Conservation (phyloP, 352 stramenopile species). For the Phytophthora aleatoria region DNA sequence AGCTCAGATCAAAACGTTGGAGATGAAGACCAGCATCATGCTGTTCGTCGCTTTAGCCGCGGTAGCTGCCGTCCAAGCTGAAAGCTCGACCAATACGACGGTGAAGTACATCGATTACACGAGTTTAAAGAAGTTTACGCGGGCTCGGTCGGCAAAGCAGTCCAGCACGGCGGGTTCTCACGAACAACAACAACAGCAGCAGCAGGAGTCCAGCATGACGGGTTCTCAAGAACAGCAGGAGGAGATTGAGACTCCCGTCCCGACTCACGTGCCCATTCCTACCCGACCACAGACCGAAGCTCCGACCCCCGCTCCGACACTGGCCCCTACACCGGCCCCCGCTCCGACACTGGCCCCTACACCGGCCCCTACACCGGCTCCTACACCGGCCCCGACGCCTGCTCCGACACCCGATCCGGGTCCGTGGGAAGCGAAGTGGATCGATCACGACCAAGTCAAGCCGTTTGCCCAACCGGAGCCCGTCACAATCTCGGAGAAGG, state of each 20-base stretch:
- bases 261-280: not conserved
- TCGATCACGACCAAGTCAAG: constrained; percentile 21
- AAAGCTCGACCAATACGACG: constrained; percentile 6
- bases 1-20: no score
- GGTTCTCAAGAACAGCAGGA: constrained; percentile 1
- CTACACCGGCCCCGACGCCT: constrained; percentile 12
- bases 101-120: constrained; percentile 30
- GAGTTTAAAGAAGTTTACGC: constrained; percentile 21
- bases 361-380: not conserved
- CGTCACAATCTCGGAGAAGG: constrained; percentile 18
- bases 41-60: not conserved
- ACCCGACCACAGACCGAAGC: constrained; percentile 8
- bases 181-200: not conserved
- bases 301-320: not conserved
- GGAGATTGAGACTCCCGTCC: not conserved
- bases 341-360: not conserved
- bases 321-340: not conserved
- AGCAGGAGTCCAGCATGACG: constrained; percentile 2
- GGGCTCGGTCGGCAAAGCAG: constrained; percentile 1
- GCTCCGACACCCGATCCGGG: constrained; percentile 6
- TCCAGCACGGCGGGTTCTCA: not conserved
- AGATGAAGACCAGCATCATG: constrained; percentile 13
- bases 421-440: constrained; percentile 14
- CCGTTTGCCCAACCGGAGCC: constrained; percentile 20
- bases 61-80: not conserved